Evolutionary conservation across 75 land plant species (phyloP), one percentile per base, ranked within the genome.

Genomic region (Pinus albicaulis): DNA sequence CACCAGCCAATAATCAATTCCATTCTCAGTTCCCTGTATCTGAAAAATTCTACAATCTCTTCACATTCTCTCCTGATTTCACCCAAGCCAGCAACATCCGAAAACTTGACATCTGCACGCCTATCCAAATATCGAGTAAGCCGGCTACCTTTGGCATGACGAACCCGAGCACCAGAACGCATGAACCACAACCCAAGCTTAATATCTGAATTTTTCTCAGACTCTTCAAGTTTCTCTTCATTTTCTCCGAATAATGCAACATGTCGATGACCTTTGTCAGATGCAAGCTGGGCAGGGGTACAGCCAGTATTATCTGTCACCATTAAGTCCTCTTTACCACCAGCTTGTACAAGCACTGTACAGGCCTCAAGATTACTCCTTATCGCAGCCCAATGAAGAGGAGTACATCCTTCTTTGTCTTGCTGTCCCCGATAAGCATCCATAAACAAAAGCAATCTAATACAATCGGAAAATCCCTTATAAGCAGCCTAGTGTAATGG

Each of bases 401-500:
- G 98, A 25, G 98, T 97, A 73, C 99, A 94, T 72, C 99, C 99
- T 75, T 97, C 98, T 88, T 92, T 94, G 76, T 97, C 99, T 80
- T 89, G 89, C 16, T 98, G 89, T 22, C 88, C 88, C 74, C 95
- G 79, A 77, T 88, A 82, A 57, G 95, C 99, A 88, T 92, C 95
- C 78, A 97, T 82, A 77, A 90, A 97, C 71, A 97, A 82, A 60
- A 94, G 93, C 73, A 97, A 87, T 71, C 98, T 90, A 76, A 97
- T 88, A 77, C 88, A 82, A 85, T 97, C 99, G 26, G 95, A 86
- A 94, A 91, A 94, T 25, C 98, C 98, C 79, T 97, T 97, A 74
- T 97, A 97, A 36, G 99, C 90, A 84, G 95, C 99, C 99, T 98
- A 36, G n/a, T n/a, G n/a, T n/a, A n/a, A n/a, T n/a, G n/a, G n/a